Evolutionary conservation across 805 yeast genomes (phyloP), one percentile per base, ranked within the genome.

Genomic region (Kregervanrija fluxuum): DNA sequence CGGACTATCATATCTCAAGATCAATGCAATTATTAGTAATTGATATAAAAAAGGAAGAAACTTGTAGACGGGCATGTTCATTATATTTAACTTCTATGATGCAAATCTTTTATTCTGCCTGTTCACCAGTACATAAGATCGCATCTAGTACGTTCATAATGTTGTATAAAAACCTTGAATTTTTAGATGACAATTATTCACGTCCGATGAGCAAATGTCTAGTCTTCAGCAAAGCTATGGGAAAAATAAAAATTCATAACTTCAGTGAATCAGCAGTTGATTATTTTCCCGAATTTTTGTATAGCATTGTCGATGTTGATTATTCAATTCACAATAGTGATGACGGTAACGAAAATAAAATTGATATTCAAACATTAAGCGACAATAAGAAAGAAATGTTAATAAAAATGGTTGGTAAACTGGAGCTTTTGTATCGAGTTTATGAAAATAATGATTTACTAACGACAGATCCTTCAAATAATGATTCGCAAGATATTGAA

Each of bases 1-100:
- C 54, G 13, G 52, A 52, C 28, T 49, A 43, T 36, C 59, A 56
- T 44, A 48, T 49, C 9, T 42, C 51, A 11, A 46, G 46, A 33
- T 48, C 52, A 11, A 38, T 56, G 5, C 42, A 49, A 35, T 39
- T 44, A 17, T 38, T 55, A 13, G 37, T 45, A 31, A 17, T 39
- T 15, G 52, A 51, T 33, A 36, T 49, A 3, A 38, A 30, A 14
- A 30, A 35, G 13, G 32, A 36, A 34, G 48, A 48, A 33, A 40
- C 42, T 12, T 34, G 35, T n/a, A 38, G 41, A 10, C 44, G 48
- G 15, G 33, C 44, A 11, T 37, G 43, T 13, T 39, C 43, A 15
- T 37, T 49, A 8, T 34, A 46, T 3, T 12, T 47, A 9, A 32
- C 49, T 4, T 39, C 51, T 10, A 15, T 47, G 12, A 39, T 47